phyloP scores from a whole-genome alignment of 805 yeast species.

The Vanderwaltozyma tropicalis region DNA sequence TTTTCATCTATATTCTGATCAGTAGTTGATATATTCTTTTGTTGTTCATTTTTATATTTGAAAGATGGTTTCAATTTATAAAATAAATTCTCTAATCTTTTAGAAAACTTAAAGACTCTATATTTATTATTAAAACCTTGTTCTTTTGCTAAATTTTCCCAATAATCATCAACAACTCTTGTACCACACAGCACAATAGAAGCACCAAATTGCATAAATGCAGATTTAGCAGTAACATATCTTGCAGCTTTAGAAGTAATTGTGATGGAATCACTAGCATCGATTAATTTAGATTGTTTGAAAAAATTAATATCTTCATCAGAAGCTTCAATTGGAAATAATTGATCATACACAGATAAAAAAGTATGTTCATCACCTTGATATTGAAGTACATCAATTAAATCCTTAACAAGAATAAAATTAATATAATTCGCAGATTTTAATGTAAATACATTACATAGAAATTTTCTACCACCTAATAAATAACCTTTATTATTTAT shows the following conservation, averaged over 20 bases:
- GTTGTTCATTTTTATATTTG: neutral
- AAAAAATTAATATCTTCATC: conserved; percentile 32
- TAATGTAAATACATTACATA: conserved; percentile 33
- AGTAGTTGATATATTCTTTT: neutral
- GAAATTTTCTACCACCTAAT: conserved; percentile 30
- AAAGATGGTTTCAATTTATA: conserved; percentile 8
- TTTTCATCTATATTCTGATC: neutral
- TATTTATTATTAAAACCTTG: conserved; percentile 38
- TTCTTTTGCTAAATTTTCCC: conserved; percentile 36
- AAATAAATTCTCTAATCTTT: conserved; percentile 8
- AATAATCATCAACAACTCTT: conserved; percentile 45
- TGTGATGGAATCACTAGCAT: neutral
- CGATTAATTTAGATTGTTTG: conserved; percentile 19
- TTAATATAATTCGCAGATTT: conserved; percentile 26
- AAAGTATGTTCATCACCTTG: conserved; percentile 32
- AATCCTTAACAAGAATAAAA: conserved; percentile 28
- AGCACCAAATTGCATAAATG: conserved; percentile 43
- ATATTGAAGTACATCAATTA: conserved; percentile 33
- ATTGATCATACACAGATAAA: conserved; percentile 32
- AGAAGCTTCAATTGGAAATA: conserved; percentile 29
- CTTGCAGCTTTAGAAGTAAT: conserved; percentile 12
- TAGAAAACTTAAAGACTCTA: conserved; percentile 30
- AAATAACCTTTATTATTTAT: conserved; percentile 32
- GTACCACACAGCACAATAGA: conserved; percentile 36
- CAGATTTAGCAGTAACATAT: conserved; percentile 34